Evolutionary conservation across 2,329 filamentous ascomycete species (phyloP).

Genomic region (Pseudocercospora eumusae): DNA sequence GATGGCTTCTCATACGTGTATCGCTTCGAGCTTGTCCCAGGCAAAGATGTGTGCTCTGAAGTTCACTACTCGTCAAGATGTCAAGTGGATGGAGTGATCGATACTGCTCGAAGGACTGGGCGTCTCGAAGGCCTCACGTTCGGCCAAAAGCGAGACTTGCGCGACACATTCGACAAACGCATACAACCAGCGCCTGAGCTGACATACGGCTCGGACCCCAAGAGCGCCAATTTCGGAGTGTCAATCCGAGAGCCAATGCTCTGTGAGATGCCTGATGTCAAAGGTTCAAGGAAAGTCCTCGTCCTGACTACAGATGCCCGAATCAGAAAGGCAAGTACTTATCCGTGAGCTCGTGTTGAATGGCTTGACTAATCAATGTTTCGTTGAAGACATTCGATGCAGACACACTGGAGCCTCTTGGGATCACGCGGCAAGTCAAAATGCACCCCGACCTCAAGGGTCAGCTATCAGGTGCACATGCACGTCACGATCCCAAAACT

Average conservation of each 20-base stretch:
- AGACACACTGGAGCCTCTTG: conserved; percentile 70
- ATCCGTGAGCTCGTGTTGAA: neutral
- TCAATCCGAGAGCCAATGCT: conserved; percentile 50
- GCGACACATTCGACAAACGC: conserved; percentile 71
- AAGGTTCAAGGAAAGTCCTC: conserved; percentile 38
- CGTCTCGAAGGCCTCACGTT: conserved; percentile 62
- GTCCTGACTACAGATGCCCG: conserved; percentile 59
- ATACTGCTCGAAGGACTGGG: conserved; percentile 62
- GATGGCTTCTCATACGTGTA: conserved; percentile 73
- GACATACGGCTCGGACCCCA: conserved; percentile 8
- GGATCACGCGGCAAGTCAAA: conserved; percentile 58
- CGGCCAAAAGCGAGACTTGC: conserved; percentile 71
- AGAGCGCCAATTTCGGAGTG: conserved; percentile 61
- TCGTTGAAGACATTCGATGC: conserved; percentile 63
- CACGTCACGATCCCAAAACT: conserved; percentile 67
- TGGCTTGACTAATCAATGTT: neutral
- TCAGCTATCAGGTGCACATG: conserved; percentile 68
- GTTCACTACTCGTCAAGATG: conserved; percentile 72
- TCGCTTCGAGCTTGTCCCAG: conserved; percentile 66
- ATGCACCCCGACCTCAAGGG: conserved; percentile 71
- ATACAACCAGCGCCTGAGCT: conserved; percentile 62
- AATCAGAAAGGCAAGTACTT: neutral
- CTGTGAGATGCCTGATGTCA: conserved; percentile 11
- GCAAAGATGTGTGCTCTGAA: conserved; percentile 38
- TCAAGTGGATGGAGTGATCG: conserved; percentile 64